A percentile compares a stretch with the other conserved stretches of the same genome.
phyloP scores from a whole-genome alignment of 192 early-diverging fungal species.

The Coemansia sp. region DNA sequence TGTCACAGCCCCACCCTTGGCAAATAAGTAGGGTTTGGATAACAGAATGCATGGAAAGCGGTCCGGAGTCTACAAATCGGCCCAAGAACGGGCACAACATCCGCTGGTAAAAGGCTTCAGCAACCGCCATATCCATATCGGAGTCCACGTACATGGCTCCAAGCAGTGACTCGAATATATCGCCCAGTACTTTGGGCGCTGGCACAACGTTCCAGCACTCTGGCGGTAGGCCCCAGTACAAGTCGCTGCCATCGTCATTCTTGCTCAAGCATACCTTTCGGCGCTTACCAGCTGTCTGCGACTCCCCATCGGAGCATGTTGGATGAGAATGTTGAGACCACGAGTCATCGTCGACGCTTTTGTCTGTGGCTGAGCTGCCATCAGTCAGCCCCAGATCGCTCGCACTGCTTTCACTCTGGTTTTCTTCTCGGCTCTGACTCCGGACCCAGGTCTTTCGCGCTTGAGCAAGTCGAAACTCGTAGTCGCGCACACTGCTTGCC shows the following conservation, averaged over 20 bases:
- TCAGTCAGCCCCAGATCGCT: constrained; percentile 4
- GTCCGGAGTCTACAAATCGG: constrained; percentile 54
- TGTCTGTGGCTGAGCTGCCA: background rate
- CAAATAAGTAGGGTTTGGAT: constrained; percentile 48
- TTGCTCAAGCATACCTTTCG: background rate
- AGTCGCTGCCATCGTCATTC: constrained; percentile 6
- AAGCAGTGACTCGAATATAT: constrained; percentile 85
- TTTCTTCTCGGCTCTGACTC: constrained; percentile 1
- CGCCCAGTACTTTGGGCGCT: constrained; percentile 88
- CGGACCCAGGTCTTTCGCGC: constrained; percentile 29
- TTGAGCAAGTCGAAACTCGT: constrained; percentile 55
- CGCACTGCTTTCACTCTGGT: background rate
- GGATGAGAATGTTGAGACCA: constrained; percentile 1
- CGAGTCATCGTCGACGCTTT: background rate
- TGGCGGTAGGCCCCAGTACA: constrained; percentile 49
- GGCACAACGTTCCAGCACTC: constrained; percentile 81
- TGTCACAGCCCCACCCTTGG: constrained; percentile 53
- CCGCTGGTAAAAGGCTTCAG: constrained; percentile 50
- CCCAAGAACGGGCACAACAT: constrained; percentile 49
- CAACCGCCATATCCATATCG: constrained; percentile 63
- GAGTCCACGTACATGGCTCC: constrained; percentile 89
- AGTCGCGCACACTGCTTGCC: constrained; percentile 61
- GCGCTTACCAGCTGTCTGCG: background rate
- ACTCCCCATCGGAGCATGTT: background rate
- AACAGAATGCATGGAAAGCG: constrained; percentile 50